Evolutionary conservation across 345 rosid species (phyloP).

Genomic region (Gossypium rotundifolium): DNA sequence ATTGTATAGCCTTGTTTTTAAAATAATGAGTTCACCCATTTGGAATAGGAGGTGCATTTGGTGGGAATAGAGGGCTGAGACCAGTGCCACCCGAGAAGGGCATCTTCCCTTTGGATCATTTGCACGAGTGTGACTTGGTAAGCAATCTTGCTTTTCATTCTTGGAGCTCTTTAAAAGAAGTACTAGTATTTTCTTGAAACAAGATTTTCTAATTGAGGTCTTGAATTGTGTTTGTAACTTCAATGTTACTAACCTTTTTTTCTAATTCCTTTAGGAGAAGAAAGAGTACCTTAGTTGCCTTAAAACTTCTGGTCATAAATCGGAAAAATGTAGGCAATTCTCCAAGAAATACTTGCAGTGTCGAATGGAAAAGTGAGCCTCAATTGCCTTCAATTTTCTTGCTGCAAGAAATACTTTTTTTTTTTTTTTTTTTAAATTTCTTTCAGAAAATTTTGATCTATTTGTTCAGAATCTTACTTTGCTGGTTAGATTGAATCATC

Average conservation of each 20-base stretch:
- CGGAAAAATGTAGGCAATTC: conserved; percentile 67
- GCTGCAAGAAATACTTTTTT: neutral
- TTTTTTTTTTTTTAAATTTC: no score
- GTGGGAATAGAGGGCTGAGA: conserved; percentile 82
- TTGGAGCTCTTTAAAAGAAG: neutral
- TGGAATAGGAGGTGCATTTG: conserved; percentile 84
- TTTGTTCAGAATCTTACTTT: neutral
- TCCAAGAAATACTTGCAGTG: conserved; percentile 81
- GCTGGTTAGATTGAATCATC: neutral
- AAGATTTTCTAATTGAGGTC: neutral
- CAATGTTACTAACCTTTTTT: neutral
- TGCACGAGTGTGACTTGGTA: conserved; percentile 84
- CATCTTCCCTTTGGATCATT: conserved; percentile 84
- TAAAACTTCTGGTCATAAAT: conserved; percentile 63
- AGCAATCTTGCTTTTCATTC: conserved; percentile 21
- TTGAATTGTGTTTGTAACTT: neutral
- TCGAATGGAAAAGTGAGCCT: conserved; percentile 87
- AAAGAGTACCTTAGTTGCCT: conserved; percentile 83
- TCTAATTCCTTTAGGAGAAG: conserved; percentile 57
- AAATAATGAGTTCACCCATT: neutral
- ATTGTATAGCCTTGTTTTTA: neutral
- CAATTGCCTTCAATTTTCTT: neutral
- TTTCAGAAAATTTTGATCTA: neutral
- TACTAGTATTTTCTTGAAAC: neutral
- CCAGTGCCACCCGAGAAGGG: conserved; percentile 97